Conservation (phyloP, 78 protist species). For the Planoprotostelium fungivorum region DNA sequence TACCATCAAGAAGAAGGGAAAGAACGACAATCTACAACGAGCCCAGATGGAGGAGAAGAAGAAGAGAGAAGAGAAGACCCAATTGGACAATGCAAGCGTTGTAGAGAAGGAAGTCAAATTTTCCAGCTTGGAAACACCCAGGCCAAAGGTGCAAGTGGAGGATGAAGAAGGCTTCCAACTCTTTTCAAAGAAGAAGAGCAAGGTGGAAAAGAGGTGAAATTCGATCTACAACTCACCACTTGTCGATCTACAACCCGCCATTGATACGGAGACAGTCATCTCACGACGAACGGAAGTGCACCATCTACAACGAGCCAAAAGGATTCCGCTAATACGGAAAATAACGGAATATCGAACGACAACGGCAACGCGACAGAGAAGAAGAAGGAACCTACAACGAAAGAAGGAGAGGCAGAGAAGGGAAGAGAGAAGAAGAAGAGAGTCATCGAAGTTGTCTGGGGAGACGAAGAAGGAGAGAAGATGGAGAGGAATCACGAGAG, state of each 20-base stretch:
- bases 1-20: background rate
- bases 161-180: too few species aligned
- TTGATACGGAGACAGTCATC: too few species aligned
- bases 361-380: background rate
- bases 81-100: background rate
- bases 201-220: too few species aligned
- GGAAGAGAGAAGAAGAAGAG: background rate
- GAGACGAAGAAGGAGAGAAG: background rate
- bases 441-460: background rate
- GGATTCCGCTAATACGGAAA: background rate
- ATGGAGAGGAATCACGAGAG: background rate
- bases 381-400: background rate
- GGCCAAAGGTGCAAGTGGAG: too few species aligned
- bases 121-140: too few species aligned
- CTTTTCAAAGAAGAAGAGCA: too few species aligned
- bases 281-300: too few species aligned
- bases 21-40: background rate
- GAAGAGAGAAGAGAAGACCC: background rate
- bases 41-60: conserved; percentile 3
- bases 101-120: too few species aligned
- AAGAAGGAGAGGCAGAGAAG: background rate
- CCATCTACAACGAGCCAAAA: background rate
- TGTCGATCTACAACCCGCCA: too few species aligned
- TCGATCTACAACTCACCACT: too few species aligned
- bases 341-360: background rate